Base-by-base conservation (phyloP, 768 basidiomycete species). In the Trametes cingulata region DNA sequence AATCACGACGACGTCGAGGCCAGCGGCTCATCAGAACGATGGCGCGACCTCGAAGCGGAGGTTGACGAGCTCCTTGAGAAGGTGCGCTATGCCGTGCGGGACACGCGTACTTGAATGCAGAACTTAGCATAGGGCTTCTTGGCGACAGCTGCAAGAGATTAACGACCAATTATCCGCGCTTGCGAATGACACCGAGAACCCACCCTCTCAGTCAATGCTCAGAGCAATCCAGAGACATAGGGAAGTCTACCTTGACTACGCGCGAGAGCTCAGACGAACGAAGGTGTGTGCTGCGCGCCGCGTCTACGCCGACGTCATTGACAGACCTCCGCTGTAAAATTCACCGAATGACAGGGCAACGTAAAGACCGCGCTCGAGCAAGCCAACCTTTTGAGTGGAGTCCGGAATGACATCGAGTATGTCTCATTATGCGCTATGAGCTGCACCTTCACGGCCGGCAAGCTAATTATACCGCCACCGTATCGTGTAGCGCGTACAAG, bases 321-420 rank as follows among this genome's bases (percentile, higher is more conserved):
- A 46, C 14, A 17, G 12, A 54, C 47, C 35, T 24, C 33, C 24
- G 52, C n/a, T 43, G 24, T 36, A 45, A 41, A 43, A 33, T 33
- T 52, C 33, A 37, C n/a, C 33, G 15, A 51, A 27, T 24, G 29
- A 6, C 65, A 90, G 94, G 77, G 82, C 20, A 95, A 92, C 71
- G 85, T 94, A 20, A 84, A 93, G 67, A 80, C 85, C 56, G 93
- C 93, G 0, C 74, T 95, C 45, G 90, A 95, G 67, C 86, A 93
- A 69, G 90, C 88, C 1, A 96, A 93, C 70, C 76, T 99, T 15
- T 81, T 99, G 20, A 87, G 83, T 45, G 93, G 93, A 8, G 95
- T 98, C 3, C 83, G 95, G 64, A 94, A 95, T 66, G 97, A 99
- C 67, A 98, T 98, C 65, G 93, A 94, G 95, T 96, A 67, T 45